Evolutionary conservation across 163 green algal species (phyloP).

Genomic region (Volvox carteri): DNA sequence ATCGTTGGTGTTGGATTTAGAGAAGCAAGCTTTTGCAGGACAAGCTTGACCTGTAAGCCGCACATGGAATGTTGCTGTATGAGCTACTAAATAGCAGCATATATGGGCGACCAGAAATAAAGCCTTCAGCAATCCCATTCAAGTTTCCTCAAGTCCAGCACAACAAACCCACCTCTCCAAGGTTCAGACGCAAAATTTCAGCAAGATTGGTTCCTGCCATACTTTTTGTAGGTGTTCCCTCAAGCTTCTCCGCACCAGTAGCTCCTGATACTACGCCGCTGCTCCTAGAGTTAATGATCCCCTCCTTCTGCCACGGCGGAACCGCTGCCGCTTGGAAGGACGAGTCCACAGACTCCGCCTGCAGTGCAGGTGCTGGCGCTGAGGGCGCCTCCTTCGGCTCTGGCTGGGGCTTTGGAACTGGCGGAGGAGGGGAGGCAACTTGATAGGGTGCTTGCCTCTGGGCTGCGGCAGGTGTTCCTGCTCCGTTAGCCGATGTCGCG

Average conservation of each 20-base stretch:
- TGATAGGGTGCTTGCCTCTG: constrained; percentile 47
- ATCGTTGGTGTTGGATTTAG: constrained; percentile 74
- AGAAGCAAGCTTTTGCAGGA: constrained; percentile 75
- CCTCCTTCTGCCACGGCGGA: constrained; percentile 51
- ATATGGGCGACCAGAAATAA: not conserved
- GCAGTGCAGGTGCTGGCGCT: constrained; percentile 3
- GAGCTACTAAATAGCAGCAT: not conserved
- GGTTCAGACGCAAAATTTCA: constrained; percentile 65
- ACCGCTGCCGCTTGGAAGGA: constrained; percentile 47
- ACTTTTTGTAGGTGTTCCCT: constrained; percentile 38
- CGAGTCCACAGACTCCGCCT: constrained; percentile 36
- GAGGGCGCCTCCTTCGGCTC: constrained; percentile 12
- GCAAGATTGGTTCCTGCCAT: constrained; percentile 53
- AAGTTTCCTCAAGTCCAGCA: no score
- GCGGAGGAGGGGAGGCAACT: constrained; percentile 31
- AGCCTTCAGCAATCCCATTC: no score
- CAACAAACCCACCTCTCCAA: constrained; percentile 58
- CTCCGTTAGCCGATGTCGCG: constrained; percentile 34
- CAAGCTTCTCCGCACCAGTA: constrained; percentile 5
- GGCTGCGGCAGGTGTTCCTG: not conserved
- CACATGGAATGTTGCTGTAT: not conserved
- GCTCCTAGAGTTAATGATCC: constrained; percentile 28
- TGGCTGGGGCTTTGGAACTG: constrained; percentile 37
- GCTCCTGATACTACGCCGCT: not conserved
- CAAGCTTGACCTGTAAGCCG: constrained; percentile 70